Conservation (phyloP, 495 filamentous ascomycete genomes). For the Usnea hakonensis region DNA sequence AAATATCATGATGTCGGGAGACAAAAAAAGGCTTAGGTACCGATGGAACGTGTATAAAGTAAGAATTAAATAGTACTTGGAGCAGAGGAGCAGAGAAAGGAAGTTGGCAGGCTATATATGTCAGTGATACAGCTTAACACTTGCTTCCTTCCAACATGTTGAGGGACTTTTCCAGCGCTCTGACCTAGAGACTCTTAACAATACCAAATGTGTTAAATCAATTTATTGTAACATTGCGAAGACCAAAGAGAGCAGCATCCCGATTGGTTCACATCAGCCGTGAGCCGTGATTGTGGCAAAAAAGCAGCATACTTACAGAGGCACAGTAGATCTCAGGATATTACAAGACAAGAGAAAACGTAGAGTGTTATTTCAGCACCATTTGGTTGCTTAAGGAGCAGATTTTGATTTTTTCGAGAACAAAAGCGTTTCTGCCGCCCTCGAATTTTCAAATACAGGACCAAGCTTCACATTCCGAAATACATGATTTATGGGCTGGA, state of each 20-base stretch:
- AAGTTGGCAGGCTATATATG: background rate
- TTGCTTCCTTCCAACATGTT: background rate
- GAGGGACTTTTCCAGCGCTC: background rate
- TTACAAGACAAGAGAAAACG: background rate
- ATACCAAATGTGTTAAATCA: no score
- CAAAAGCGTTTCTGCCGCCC: background rate
- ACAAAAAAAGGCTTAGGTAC: no score
- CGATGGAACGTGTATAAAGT: no score
- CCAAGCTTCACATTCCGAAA: background rate
- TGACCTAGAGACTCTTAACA: background rate
- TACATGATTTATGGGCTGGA: background rate
- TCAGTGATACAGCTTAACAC: background rate
- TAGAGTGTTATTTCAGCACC: background rate
- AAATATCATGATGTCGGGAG: background rate
- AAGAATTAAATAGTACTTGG: no score
- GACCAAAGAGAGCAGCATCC: background rate
- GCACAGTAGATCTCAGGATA: background rate
- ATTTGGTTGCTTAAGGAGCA: background rate
- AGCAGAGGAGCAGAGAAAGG: background rate
- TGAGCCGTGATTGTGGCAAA: background rate
- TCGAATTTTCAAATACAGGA: background rate
- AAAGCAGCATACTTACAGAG: background rate
- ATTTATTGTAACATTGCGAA: background rate
- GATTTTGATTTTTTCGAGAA: background rate
- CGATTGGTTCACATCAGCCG: background rate